Evolutionary conservation across 257 asterid genomes (phyloP), one percentile per base, ranked within the genome.

Genomic region (Orobanche coerulescens): DNA sequence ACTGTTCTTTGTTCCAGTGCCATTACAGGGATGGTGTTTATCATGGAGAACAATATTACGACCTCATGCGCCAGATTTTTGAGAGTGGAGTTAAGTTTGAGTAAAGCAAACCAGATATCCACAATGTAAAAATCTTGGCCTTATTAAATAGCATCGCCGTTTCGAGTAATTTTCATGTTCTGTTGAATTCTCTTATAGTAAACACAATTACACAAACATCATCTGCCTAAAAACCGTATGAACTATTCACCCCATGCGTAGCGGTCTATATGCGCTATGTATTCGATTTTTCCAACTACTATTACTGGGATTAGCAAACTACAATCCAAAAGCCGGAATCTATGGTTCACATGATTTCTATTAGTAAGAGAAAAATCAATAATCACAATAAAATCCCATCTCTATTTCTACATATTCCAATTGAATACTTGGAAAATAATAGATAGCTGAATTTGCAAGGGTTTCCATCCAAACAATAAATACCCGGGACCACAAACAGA

Each of bases 21-120:
- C 66, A 50, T 8, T 44, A 5, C 69, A 49, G 12, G 66, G 2
- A 46, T 15, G 77, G 65, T 20, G 8, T 5, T 16, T 63, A 26
- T 58, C 1, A 2, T 0, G 82, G 75, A 12, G 82, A 77, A 54
- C 5, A 5, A 36, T 25, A 74, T 49, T 79, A 67, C 47, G 80
- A 76, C 11, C 66, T 71, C 75, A 67, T 80, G 73, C 25, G 79
- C 62, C 70, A 65, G 23, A 16, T 80, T 65, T 80, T 74, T 33
- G 79, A 69, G 44, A 67, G 72, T 11, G 83, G 81, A 46, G 72
- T 80, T 53, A 57, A 15, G 15, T 28, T 73, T 22, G 55, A 31
- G 37, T 63, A 47, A 58, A 22, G 64, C 64, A 42, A 36, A 63
- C 12, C 30, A 31, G 47, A 30, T 28, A 49, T 54, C 22, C 1